phyloP scores from a whole-genome alignment of 2,329 filamentous ascomycete genomes.

The Alternaria postmessia region DNA sequence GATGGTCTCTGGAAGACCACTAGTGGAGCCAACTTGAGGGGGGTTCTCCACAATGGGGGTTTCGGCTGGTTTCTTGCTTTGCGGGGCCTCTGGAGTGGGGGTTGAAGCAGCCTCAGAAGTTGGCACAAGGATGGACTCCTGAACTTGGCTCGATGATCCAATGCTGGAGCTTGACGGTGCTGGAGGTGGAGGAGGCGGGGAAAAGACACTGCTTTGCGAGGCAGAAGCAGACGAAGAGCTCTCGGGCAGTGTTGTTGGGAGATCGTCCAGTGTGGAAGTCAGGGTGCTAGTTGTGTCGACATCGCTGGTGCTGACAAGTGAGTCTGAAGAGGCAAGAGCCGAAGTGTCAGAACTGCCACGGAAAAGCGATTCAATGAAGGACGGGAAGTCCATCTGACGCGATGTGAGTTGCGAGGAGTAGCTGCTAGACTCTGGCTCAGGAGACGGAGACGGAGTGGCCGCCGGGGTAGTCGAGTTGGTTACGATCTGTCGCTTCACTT shows the following conservation, averaged over 20 bases:
- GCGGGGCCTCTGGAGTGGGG: conserved; percentile 11
- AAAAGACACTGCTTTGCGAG: conserved; percentile 4
- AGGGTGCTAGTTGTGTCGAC: conserved; percentile 21
- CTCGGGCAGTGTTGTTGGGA: conserved; percentile 29
- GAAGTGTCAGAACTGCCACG: conserved; percentile 26
- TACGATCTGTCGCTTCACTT: conserved; percentile 55
- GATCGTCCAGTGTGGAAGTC: conserved; percentile 19
- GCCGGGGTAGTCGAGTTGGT: conserved; percentile 46
- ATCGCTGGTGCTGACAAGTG: conserved; percentile 19
- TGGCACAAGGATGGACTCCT: not conserved
- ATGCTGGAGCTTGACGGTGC: not conserved
- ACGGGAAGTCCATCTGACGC: conserved; percentile 36
- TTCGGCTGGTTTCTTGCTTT: conserved; percentile 7
- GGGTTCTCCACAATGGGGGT: not conserved
- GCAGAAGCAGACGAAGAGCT: conserved; percentile 5
- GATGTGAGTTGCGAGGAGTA: conserved; percentile 26
- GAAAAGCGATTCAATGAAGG: conserved; percentile 40
- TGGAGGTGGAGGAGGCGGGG: conserved; percentile 7
- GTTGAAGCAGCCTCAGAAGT: conserved; percentile 5
- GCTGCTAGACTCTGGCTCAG: conserved; percentile 16
- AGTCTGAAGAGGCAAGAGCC: conserved; percentile 9
- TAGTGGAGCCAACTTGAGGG: conserved; percentile 21
- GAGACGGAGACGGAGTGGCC: conserved; percentile 25
- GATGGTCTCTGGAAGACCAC: conserved; percentile 21
- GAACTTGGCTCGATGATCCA: not conserved